Evolutionary conservation across 139 green algal genomes (phyloP).

Genomic region (Trebouxia sp.): DNA sequence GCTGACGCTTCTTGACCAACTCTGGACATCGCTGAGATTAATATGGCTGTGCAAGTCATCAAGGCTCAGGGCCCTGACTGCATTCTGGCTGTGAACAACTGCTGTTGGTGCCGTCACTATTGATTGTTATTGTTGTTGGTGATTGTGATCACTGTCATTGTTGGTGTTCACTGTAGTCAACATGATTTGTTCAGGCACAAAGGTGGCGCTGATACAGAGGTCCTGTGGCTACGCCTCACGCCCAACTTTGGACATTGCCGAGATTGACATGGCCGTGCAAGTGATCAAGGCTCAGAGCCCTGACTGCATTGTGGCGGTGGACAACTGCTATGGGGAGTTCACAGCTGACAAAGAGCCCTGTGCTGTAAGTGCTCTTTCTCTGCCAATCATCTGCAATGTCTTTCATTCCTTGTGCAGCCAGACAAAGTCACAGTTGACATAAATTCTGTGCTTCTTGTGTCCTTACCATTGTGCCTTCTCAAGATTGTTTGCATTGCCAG

Average conservation of each 20-base stretch:
- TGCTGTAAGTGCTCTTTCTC: conserved; percentile 37
- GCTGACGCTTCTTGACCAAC: conserved; percentile 87
- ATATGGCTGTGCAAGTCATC: conserved; percentile 48
- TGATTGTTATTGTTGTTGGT: too few species aligned
- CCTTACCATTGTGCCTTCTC: too few species aligned
- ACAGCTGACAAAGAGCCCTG: conserved; percentile 84
- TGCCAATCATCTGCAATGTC: not conserved
- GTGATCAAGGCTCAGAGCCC: conserved; percentile 67
- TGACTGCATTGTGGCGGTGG: conserved; percentile 81
- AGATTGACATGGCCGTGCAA: conserved; percentile 67
- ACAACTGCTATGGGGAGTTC: conserved; percentile 99
- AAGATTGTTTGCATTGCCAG: conserved; percentile 69
- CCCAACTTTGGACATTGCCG: conserved; percentile 79
- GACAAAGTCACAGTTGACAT: not conserved
- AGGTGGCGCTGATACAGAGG: conserved; percentile 88
- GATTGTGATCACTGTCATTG: too few species aligned
- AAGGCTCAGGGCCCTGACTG: conserved; percentile 62
- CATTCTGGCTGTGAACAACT: conserved; percentile 93
- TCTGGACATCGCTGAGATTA: conserved; percentile 80
- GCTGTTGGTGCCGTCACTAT: too few species aligned
- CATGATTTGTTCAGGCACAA: conserved; percentile 48
- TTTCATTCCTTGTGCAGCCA: not conserved
- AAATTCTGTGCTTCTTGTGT: not conserved
- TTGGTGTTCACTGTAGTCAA: too few species aligned
- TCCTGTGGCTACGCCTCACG: conserved; percentile 93